Base-by-base conservation (phyloP, 2,329 filamentous ascomycete genomes). In the Dissoconium aciculare region DNA sequence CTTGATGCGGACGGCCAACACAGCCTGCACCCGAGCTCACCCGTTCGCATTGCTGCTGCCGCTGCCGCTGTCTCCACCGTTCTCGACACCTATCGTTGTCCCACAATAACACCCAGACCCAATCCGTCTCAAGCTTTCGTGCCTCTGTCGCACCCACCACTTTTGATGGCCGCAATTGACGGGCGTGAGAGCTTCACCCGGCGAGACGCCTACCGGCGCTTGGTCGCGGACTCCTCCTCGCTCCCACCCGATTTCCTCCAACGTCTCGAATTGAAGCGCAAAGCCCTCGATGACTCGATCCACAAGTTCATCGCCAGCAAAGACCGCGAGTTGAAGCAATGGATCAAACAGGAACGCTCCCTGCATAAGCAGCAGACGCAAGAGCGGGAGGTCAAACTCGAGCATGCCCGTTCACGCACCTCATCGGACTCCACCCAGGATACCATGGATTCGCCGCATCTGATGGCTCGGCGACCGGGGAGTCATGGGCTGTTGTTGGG, bases 291-390 rank as follows among this genome's bases (percentile, higher is more conserved):
- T 32, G 53, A 56, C 11, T 49, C 47, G 5, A 54, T 56, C 30
- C 52, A 54, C 39, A 51, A 50, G 26, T 56, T 53, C 38, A 52
- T 55, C 26, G 51, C 52, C 8, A 35, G 45, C 26, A 56, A 56
- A 37, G 53, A 56, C 33, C 35, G 51, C 21, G 53, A 56, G 28
- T 54, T 50, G 33, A 51, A 52, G 37, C 36, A 39, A n/a, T 52
- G 41, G 33, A 51, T 54, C 39, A 50, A 46, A 36, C 51, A 56
- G 33, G 40, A 36, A 21, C 36, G 39, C 19, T 38, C 42, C 32
- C 19, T 29, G 17, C 38, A 26, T 27, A 33, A 11, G 32, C 11
- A 9, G 15, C 16, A 10, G 4, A 19, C n/a, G 17, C 13, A 16
- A n/a, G 28, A 30, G 4, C 11, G 14, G 4, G 28, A 16, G 13